Evolutionary conservation across 371 early-diverging fungal genomes (phyloP).

Genomic region (Mucor sp.): DNA sequence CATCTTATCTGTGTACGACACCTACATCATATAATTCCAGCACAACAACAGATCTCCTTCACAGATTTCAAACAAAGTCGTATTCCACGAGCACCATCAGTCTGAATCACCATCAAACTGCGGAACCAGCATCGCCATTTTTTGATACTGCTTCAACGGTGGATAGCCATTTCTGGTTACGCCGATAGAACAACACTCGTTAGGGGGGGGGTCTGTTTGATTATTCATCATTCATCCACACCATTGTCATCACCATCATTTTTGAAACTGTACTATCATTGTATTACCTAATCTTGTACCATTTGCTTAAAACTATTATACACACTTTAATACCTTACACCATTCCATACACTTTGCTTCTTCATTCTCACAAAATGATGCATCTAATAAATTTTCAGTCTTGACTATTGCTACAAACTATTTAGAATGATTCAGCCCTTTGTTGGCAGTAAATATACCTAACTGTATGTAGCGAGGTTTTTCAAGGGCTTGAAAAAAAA

Average conservation of each 20-base stretch:
- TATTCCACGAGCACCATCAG: conserved; percentile 8
- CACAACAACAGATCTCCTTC: background rate
- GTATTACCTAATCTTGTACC: background rate
- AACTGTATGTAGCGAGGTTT: too few species aligned
- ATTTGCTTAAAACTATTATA: background rate
- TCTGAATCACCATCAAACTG: conserved; percentile 9
- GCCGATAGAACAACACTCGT: background rate
- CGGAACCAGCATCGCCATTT: conserved; percentile 6
- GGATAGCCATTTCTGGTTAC: conserved; percentile 11
- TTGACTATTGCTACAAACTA: too few species aligned
- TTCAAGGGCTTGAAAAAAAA: too few species aligned
- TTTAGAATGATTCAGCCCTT: too few species aligned
- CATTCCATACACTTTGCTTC: too few species aligned
- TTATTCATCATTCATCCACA: background rate
- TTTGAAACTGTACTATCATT: background rate
- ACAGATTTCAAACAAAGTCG: background rate
- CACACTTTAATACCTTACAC: background rate
- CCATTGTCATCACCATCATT: background rate
- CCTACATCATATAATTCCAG: background rate
- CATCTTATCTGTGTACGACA: conserved; percentile 4
- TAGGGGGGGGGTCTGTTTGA: background rate
- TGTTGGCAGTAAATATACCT: too few species aligned
- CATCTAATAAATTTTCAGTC: too few species aligned
- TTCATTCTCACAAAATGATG: too few species aligned
- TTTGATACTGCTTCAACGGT: conserved; percentile 3